These are phyloP conservation scores for Sclerotinia trifoliorum DNA, from an alignment of 2,329 filamentous ascomycete species.

Conservation along the genomic window DNA sequence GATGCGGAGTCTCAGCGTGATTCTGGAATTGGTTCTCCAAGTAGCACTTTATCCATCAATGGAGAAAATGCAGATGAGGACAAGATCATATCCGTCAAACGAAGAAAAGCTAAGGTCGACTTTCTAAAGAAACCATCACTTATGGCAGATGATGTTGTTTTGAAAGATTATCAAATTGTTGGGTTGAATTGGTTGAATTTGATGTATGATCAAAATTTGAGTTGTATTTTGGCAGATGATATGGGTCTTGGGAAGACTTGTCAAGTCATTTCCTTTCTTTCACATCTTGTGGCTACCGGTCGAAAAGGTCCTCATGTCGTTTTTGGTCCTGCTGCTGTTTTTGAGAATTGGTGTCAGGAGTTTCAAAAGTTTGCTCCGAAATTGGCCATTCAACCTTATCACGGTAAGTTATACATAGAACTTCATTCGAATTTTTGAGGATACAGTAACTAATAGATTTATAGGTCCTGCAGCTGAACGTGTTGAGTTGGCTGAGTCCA, in stretches of 20 bases:
- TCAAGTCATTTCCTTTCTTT: slow-evolving; percentile 89
- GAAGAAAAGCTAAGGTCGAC: slow-evolving; percentile 31
- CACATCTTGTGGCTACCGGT: slow-evolving; percentile 71
- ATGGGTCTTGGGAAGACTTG: slow-evolving; percentile 98
- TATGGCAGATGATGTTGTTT: slow-evolving; percentile 71
- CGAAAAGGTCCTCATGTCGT: slow-evolving; percentile 74
- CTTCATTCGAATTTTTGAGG: not conserved
- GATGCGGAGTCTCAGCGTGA: slow-evolving; percentile 49
- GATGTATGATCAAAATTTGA: slow-evolving; percentile 74
- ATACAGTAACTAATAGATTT: slow-evolving; percentile 17
- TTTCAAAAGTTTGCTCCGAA: slow-evolving; percentile 82
- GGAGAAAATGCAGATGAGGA: slow-evolving; percentile 48
- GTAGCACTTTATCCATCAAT: slow-evolving; percentile 39
- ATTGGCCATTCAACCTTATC: slow-evolving; percentile 70
- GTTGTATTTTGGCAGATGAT: slow-evolving; percentile 92
- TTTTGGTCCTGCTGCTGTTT: slow-evolving; percentile 87
- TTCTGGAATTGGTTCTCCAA: slow-evolving; percentile 66
- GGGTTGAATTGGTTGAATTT: slow-evolving; percentile 93
- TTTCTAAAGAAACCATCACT: slow-evolving; percentile 60
- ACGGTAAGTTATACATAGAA: slow-evolving; percentile 41
- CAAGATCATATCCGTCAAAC: slow-evolving; percentile 37
- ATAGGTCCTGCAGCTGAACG: slow-evolving; percentile 65
- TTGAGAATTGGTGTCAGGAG: slow-evolving; percentile 94
- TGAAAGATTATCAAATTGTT: slow-evolving; percentile 93
- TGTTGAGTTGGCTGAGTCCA: slow-evolving; percentile 62